These are phyloP conservation scores for Yamadazyma jaroonii DNA, from an alignment of 1,139 yeast species.

Conservation along the genomic window DNA sequence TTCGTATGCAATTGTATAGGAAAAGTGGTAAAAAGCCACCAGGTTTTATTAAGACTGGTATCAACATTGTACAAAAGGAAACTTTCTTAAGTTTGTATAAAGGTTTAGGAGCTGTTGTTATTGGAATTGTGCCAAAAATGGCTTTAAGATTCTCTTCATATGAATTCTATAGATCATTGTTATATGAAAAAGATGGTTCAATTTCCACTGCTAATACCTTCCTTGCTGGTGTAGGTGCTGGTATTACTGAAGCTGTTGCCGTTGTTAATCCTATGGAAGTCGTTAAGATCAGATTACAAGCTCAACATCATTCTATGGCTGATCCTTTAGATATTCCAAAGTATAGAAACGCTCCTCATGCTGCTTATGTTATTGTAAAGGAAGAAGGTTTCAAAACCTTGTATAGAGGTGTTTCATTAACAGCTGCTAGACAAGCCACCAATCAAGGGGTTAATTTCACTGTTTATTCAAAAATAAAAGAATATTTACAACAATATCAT, in stretches of 20 bases:
- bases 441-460: slow-evolving; percentile 99
- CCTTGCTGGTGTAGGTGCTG: slow-evolving; percentile 95
- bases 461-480: slow-evolving; percentile 83
- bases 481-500: slow-evolving; percentile 66
- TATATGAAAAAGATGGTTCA: slow-evolving; percentile 64
- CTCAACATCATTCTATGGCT: slow-evolving; percentile 86
- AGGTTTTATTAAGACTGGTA: slow-evolving; percentile 83
- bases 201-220: slow-evolving; percentile 75
- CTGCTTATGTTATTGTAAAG: slow-evolving; percentile 75
- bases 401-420: slow-evolving; percentile 91
- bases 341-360: slow-evolving; percentile 92
- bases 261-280: slow-evolving; percentile 98
- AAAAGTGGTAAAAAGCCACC: slow-evolving; percentile 68
- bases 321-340: slow-evolving; percentile 81
- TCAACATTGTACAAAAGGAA: slow-evolving; percentile 73
- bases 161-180: slow-evolving; percentile 76
- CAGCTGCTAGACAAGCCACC: slow-evolving; percentile 97
- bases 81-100: slow-evolving; percentile 85
- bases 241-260: slow-evolving; percentile 91
- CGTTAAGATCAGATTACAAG: slow-evolving; percentile 92
- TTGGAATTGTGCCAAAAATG: slow-evolving; percentile 98
- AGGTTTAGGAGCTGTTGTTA: slow-evolving; percentile 95
- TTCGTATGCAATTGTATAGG: slow-evolving; percentile 87
- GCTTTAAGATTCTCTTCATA: slow-evolving; percentile 94
- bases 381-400: slow-evolving; percentile 91